phyloP scores from a whole-genome alignment of 257 asterid species.

The Oldenlandia corymbosa region DNA sequence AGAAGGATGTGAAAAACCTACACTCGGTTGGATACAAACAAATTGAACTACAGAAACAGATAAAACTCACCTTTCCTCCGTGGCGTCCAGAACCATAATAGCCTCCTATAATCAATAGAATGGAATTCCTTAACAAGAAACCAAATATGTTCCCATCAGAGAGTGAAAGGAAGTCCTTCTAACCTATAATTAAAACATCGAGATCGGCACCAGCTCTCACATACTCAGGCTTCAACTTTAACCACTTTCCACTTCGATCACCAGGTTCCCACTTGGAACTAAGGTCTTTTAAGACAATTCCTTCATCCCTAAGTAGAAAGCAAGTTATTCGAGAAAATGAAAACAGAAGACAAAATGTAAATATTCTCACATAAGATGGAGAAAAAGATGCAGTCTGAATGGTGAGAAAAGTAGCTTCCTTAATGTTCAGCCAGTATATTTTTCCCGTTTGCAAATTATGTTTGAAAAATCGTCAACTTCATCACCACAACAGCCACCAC shows the following conservation, averaged over 20 bases:
- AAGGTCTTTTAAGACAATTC: slow-evolving; percentile 84
- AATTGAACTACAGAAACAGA: slow-evolving; percentile 13
- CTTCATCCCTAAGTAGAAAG: slow-evolving; percentile 70
- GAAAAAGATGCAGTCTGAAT: neutral
- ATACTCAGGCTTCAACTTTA: slow-evolving; percentile 91
- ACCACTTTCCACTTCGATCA: slow-evolving; percentile 98
- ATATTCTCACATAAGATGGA: no score
- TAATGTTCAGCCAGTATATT: no score
- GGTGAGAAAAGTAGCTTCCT: neutral
- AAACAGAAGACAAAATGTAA: neutral
- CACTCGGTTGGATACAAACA: slow-evolving; percentile 12
- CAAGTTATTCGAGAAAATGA: slow-evolving; percentile 12
- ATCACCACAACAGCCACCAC: no score
- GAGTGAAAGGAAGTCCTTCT: slow-evolving; percentile 16
- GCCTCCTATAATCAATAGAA: slow-evolving; percentile 58
- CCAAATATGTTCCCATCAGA: slow-evolving; percentile 3
- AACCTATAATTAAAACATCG: slow-evolving; percentile 88
- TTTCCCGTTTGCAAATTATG: neutral
- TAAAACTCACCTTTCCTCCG: slow-evolving; percentile 81
- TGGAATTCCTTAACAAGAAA: slow-evolving; percentile 13
- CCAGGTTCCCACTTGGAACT: slow-evolving; percentile 97
- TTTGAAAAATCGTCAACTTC: neutral
- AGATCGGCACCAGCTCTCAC: slow-evolving; percentile 86
- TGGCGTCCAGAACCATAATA: slow-evolving; percentile 98
- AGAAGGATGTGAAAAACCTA: slow-evolving; percentile 14